Conservation (phyloP, 352 stramenopile genomes). For the Globisporangium spinosum region DNA sequence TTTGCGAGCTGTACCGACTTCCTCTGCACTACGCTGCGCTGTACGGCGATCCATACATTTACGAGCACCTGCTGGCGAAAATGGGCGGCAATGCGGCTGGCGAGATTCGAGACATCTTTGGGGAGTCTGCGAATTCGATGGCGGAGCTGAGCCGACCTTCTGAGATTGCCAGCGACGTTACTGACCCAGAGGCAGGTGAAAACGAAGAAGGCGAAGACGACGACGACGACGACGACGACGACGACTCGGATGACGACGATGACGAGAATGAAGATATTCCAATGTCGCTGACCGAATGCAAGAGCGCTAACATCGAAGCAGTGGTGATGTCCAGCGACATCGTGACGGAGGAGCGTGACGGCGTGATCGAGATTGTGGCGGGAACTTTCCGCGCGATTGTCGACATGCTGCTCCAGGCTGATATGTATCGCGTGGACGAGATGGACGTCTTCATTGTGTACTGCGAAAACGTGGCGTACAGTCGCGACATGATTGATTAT, state of each 20-base stretch:
- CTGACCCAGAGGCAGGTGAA: slow-evolving; percentile 11
- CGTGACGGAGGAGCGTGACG: slow-evolving; percentile 49
- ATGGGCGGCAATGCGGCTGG: slow-evolving; percentile 37
- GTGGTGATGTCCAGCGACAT: slow-evolving; percentile 38
- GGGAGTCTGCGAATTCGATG: slow-evolving; percentile 53
- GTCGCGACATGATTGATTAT: slow-evolving; percentile 47
- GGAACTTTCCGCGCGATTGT: slow-evolving; percentile 64
- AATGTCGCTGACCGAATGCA: slow-evolving; percentile 43
- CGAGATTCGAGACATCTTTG: slow-evolving; percentile 65
- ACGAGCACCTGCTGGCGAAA: slow-evolving; percentile 45
- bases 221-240: slow-evolving; percentile 1
- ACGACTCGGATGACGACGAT: slow-evolving; percentile 16
- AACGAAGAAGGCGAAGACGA: slow-evolving; percentile 6
- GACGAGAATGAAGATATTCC: slow-evolving; percentile 36
- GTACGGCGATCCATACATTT: slow-evolving; percentile 57
- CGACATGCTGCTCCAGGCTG: slow-evolving; percentile 45
- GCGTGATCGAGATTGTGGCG: slow-evolving; percentile 54
- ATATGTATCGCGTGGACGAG: slow-evolving; percentile 60
- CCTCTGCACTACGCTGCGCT: slow-evolving; percentile 76
- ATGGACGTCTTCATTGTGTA: slow-evolving; percentile 63
- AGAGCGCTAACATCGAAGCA: slow-evolving; percentile 22
- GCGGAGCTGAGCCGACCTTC: slow-evolving; percentile 34
- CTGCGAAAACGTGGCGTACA: slow-evolving; percentile 40
- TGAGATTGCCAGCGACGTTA: slow-evolving; percentile 19
- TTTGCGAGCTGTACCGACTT: slow-evolving; percentile 66